These are phyloP conservation scores for Knoxdaviesia proteae DNA, from an alignment of 2,329 filamentous ascomycete genomes.

Conservation along the genomic window DNA sequence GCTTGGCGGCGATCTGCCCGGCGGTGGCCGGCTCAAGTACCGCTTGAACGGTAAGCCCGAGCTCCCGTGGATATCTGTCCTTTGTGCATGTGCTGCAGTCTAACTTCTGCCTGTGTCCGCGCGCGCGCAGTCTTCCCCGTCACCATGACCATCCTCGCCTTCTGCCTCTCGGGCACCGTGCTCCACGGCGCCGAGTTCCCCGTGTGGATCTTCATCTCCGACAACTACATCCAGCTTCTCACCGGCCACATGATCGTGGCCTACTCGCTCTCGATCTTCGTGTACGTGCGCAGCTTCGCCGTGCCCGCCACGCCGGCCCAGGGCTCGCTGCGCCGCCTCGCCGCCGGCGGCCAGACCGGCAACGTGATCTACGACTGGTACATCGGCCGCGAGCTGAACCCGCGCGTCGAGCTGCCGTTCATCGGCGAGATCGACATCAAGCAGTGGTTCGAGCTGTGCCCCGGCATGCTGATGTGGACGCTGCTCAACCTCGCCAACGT, in stretches of 20 bases:
- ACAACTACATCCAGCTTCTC: conserved; percentile 74
- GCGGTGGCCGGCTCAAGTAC: conserved; percentile 60
- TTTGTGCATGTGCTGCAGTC: background rate
- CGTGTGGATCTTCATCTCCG: conserved; percentile 81
- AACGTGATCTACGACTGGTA: conserved; percentile 92
- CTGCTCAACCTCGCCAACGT: conserved; percentile 69
- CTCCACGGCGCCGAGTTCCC: conserved; percentile 62
- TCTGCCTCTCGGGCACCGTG: conserved; percentile 53
- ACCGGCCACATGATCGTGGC: conserved; percentile 66
- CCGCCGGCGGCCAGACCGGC: conserved; percentile 59
- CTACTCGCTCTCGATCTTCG: conserved; percentile 50
- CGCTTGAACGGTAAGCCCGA: conserved; percentile 46
- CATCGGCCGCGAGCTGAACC: conserved; percentile 89
- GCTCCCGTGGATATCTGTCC: background rate
- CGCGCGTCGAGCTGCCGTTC: conserved; percentile 56
- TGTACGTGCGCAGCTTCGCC: conserved; percentile 65
- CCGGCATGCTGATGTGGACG: conserved; percentile 76
- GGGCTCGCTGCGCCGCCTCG: conserved; percentile 52
- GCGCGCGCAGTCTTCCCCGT: conserved; percentile 44
- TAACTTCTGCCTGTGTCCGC: background rate
- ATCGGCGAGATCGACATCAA: conserved; percentile 82
- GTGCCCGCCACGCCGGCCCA: conserved; percentile 48
- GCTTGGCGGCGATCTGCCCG: conserved; percentile 48
- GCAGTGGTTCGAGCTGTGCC: conserved; percentile 73
- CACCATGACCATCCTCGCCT: conserved; percentile 50